These are phyloP conservation scores for Cordia subcordata DNA, from an alignment of 257 asterid species.

Conservation along the genomic window DNA sequence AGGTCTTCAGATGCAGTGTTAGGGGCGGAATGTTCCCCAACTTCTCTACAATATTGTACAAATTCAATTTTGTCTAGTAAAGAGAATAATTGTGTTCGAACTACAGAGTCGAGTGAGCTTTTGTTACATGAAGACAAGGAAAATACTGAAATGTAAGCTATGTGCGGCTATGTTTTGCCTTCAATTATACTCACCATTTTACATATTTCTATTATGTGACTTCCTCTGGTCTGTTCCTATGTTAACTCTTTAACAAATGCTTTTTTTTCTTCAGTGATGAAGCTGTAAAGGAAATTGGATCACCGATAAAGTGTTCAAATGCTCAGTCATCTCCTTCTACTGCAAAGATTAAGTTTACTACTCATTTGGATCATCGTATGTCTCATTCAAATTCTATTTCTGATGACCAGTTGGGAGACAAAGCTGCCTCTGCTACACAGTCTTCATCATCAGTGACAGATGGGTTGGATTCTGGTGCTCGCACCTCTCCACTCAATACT, in stretches of 20 bases:
- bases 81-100: slow-evolving; percentile 33
- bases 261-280: slow-evolving; percentile 35
- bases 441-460: slow-evolving; percentile 57
- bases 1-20: slow-evolving; percentile 25
- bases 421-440: slow-evolving; percentile 40
- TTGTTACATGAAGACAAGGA: slow-evolving; percentile 30
- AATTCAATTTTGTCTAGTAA: slow-evolving; percentile 13
- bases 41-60: slow-evolving; percentile 26
- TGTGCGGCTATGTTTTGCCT: slow-evolving; percentile 1
- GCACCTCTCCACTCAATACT: slow-evolving; percentile 50
- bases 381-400: slow-evolving; percentile 38
- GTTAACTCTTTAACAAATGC: neutral
- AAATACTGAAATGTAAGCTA: slow-evolving; percentile 42
- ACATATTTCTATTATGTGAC: slow-evolving; percentile 5
- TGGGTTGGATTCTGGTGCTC: slow-evolving; percentile 45
- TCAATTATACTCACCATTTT: neutral
- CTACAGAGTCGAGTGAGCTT: slow-evolving; percentile 21
- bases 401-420: slow-evolving; percentile 37
- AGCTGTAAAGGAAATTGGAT: slow-evolving; percentile 32
- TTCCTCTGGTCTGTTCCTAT: slow-evolving; percentile 4
- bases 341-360: slow-evolving; percentile 27
- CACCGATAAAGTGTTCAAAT: slow-evolving; percentile 29
- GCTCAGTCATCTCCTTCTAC: slow-evolving; percentile 32
- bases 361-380: slow-evolving; percentile 20
- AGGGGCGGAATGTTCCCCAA: slow-evolving; percentile 26